Percentiles rank a stretch among this genome's conserved stretches.
Conservation (phyloP, 495 filamentous ascomycete species). For the Terfezia claveryi region DNA sequence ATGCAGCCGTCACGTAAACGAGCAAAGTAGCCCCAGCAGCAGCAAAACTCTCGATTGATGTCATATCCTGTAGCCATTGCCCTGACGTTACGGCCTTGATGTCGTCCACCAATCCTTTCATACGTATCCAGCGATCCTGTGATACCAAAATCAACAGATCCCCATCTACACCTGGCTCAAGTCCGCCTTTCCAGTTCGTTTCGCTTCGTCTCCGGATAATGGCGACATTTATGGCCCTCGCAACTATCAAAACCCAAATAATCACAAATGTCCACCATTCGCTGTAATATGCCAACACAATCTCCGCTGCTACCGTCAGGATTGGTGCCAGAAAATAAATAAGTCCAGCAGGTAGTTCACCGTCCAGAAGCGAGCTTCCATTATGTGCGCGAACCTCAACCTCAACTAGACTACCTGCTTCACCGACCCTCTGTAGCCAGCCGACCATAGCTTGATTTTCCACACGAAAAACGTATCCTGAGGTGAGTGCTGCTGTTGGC, state of each 20-base stretch:
- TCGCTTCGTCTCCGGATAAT: constrained; percentile 28
- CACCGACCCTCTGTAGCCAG: constrained; percentile 29
- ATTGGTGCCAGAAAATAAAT: constrained; percentile 26
- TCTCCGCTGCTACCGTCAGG: constrained; percentile 24
- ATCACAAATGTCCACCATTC: constrained; percentile 32
- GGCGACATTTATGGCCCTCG: constrained; percentile 32
- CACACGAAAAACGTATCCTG: constrained; percentile 26
- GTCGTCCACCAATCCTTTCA: constrained; percentile 31
- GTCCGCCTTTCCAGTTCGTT: constrained; percentile 21
- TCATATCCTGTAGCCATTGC: constrained; percentile 33
- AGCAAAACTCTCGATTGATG: constrained; percentile 27
- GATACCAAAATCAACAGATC: constrained; percentile 24
- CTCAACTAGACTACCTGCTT: constrained; percentile 25
- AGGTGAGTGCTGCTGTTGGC: constrained; percentile 15
- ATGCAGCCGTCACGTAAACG: constrained; percentile 31
- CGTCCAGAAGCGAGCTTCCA: constrained; percentile 8
- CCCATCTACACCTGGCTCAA: constrained; percentile 20
- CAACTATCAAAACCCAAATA: constrained; percentile 27
- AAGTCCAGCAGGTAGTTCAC: constrained; percentile 23
- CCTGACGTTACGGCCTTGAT: constrained; percentile 35
- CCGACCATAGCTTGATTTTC: constrained; percentile 32
- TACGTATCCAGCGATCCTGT: constrained; percentile 26
- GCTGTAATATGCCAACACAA: constrained; percentile 22
- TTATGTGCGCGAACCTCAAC: constrained; percentile 22
- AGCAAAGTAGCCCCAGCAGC: constrained; percentile 29